Evolutionary conservation across 2,329 filamentous ascomycete species (phyloP).

Genomic region (Xylaria sp.): DNA sequence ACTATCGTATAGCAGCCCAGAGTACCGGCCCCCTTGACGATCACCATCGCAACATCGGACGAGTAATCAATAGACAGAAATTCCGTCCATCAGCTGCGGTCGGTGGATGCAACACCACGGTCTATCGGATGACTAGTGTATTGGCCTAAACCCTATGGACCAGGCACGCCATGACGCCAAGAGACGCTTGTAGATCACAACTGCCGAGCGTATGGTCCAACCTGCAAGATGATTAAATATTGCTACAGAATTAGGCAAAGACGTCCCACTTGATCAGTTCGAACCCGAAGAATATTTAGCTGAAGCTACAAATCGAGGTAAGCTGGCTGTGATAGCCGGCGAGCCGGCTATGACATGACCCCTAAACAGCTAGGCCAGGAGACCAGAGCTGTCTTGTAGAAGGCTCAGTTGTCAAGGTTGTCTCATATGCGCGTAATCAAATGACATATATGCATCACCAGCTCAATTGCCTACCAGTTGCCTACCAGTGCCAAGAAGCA

Average conservation of each 20-base stretch:
- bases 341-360: conserved; percentile 16
- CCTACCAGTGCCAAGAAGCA: not conserved
- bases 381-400: conserved; percentile 6
- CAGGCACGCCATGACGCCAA: conserved; percentile 16
- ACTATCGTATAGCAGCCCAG: conserved; percentile 7
- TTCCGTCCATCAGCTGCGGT: conserved; percentile 23
- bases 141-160: not conserved
- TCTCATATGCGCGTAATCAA: not conserved
- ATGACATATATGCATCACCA: not conserved
- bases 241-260: not conserved
- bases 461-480: not conserved
- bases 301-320: conserved; percentile 10
- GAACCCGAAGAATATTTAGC: conserved; percentile 4
- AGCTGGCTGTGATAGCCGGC: conserved; percentile 16
- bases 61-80: conserved; percentile 3
- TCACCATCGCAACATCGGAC: conserved; percentile 14
- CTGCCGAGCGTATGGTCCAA: conserved; percentile 12
- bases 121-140: conserved; percentile 16
- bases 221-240: conserved; percentile 15
- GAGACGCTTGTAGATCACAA: conserved; percentile 27
- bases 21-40: conserved; percentile 8
- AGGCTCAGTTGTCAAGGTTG: too few species aligned
- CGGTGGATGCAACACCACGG: not conserved
- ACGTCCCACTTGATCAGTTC: conserved; percentile 6
- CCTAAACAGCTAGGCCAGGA: conserved; percentile 10